Percentiles rank a stretch among this genome's conserved stretches.
phyloP scores from a whole-genome alignment of 2,329 filamentous ascomycete genomes.

The Macroventuria anomochaeta region DNA sequence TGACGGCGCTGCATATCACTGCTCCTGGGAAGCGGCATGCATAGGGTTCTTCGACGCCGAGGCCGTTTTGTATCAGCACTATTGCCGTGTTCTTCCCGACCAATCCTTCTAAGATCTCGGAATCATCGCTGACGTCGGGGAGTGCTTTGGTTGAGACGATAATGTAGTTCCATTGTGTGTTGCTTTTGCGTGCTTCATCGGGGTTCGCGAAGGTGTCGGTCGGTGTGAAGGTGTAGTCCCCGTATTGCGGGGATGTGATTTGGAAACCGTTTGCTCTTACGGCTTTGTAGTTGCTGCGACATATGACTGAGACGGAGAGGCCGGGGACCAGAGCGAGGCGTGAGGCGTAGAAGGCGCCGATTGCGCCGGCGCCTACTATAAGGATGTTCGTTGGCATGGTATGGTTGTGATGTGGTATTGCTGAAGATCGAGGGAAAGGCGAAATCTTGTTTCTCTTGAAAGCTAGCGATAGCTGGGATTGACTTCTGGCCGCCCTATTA shows the following conservation, averaged over 20 bases:
- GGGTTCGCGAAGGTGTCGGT: slow-evolving; percentile 68
- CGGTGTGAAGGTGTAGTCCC: slow-evolving; percentile 69
- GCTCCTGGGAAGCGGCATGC: slow-evolving; percentile 65
- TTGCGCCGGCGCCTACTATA: slow-evolving; percentile 73
- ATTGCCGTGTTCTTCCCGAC: slow-evolving; percentile 62
- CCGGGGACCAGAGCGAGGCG: slow-evolving; percentile 66
- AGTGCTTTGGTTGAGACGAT: slow-evolving; percentile 75
- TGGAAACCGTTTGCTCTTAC: slow-evolving; percentile 68
- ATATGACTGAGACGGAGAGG: slow-evolving; percentile 71
- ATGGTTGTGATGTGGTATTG: neutral
- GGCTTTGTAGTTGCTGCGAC: slow-evolving; percentile 73
- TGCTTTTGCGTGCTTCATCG: slow-evolving; percentile 59
- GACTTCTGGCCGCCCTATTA: neutral
- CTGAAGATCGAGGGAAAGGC: neutral
- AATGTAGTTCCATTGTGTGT: slow-evolving; percentile 67
- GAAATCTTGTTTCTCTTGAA: too few relatives aligned
- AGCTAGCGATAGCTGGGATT: too few relatives aligned
- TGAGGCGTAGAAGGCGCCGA: slow-evolving; percentile 76
- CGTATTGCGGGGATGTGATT: slow-evolving; percentile 70
- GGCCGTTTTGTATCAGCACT: slow-evolving; percentile 73
- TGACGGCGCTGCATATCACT: slow-evolving; percentile 71
- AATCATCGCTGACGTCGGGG: slow-evolving; percentile 69
- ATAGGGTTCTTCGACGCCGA: slow-evolving; percentile 74
- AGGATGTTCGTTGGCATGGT: slow-evolving; percentile 60
- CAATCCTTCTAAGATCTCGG: slow-evolving; percentile 66